A percentile compares a stretch with the other conserved stretches of the same genome.
These are phyloP conservation scores for Collariella sp. DNA, from an alignment of 495 filamentous ascomycete genomes.

Conservation along the genomic window DNA sequence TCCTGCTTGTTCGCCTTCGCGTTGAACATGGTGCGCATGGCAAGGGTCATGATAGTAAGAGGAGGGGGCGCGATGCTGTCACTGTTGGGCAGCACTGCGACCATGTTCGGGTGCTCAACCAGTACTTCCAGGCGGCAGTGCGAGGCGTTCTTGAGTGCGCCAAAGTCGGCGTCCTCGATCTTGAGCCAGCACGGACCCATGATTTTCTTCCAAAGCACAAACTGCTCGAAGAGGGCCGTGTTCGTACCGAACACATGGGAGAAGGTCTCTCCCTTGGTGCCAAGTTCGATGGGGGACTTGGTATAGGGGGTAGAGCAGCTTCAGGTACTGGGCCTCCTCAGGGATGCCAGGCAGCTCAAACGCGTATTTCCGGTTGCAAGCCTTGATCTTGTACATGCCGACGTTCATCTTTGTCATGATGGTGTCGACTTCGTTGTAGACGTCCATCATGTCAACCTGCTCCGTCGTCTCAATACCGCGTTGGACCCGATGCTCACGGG, in stretches of 20 bases:
- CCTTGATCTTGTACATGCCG: conserved; percentile 85
- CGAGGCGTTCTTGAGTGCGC: conserved; percentile 78
- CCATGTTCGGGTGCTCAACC: conserved; percentile 62
- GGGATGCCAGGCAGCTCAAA: conserved; percentile 87
- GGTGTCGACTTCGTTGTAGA: conserved; percentile 77
- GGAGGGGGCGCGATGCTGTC: conserved; percentile 76
- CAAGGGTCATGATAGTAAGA: conserved; percentile 87
- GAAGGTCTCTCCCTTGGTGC: conserved; percentile 72
- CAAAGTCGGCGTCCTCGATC: conserved; percentile 76
- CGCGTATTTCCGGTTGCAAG: conserved; percentile 82
- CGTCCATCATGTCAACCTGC: conserved; percentile 79
- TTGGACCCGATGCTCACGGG: conserved; percentile 54
- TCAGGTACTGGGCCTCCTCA: conserved; percentile 82
- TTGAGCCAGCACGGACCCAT: conserved; percentile 98
- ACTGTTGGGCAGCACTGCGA: conserved; percentile 60
- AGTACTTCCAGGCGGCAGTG: conserved; percentile 94
- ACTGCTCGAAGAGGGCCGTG: conserved; percentile 92
- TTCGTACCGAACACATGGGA: conserved; percentile 92
- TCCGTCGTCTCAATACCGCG: conserved; percentile 63
- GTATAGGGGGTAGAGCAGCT: conserved; percentile 88
- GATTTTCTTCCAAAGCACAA: conserved; percentile 94
- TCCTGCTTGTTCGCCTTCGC: conserved; percentile 94
- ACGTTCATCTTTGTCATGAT: conserved; percentile 80
- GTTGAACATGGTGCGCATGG: conserved; percentile 80
- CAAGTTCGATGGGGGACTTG: conserved; percentile 53